phyloP scores from a whole-genome alignment of 257 asterid species.

The Forsythia viridissima region DNA sequence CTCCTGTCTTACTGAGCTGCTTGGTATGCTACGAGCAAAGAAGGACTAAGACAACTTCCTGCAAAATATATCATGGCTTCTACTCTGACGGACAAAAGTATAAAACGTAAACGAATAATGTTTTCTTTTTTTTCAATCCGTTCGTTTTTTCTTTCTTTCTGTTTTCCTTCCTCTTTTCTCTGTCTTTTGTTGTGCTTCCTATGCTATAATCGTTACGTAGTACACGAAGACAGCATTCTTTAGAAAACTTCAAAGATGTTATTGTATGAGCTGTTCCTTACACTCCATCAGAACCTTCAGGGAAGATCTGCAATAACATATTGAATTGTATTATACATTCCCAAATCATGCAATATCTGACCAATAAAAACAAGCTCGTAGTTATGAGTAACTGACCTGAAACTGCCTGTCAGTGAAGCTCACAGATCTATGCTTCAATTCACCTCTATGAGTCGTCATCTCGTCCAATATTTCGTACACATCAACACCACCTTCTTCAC shows the following conservation, averaged over 20 bases:
- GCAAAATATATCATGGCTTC: background rate
- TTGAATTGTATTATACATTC: background rate
- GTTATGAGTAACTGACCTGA: slow-evolving; percentile 40
- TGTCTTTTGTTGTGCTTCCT: background rate
- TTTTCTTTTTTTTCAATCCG: background rate
- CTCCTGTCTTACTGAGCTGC: background rate
- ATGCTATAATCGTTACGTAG: background rate
- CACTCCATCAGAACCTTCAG: slow-evolving; percentile 18
- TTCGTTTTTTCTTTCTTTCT: background rate
- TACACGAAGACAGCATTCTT: background rate
- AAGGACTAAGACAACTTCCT: background rate
- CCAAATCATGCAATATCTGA: background rate
- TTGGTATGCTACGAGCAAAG: too few relatives aligned
- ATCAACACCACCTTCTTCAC: slow-evolving; percentile 36
- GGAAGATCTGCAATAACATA: slow-evolving; percentile 24
- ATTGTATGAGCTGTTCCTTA: background rate
- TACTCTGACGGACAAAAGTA: background rate
- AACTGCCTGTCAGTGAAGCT: slow-evolving; percentile 70
- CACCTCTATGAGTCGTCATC: slow-evolving; percentile 83
- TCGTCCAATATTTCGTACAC: slow-evolving; percentile 74
- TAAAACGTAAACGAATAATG: background rate
- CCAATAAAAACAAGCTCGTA: background rate
- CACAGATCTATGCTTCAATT: slow-evolving; percentile 65
- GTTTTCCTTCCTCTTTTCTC: background rate
- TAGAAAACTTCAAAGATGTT: background rate